A percentile compares a stretch with the other conserved stretches of the same genome.
phyloP scores from a whole-genome alignment of 352 stramenopile species.

The Globisporangium uncinulatum region DNA sequence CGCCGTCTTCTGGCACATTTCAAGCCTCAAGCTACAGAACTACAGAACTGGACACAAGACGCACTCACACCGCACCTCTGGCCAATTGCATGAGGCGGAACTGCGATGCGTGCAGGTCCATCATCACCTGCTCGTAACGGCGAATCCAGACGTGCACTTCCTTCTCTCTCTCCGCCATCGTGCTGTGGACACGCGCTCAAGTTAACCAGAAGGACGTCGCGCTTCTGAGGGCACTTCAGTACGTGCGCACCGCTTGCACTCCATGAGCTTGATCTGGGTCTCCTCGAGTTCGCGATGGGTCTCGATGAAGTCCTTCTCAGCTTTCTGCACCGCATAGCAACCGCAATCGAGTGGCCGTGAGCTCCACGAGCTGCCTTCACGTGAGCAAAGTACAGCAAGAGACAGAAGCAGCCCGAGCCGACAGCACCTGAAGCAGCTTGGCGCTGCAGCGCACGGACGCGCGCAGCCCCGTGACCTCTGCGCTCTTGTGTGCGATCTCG shows the following conservation, averaged over 20 bases:
- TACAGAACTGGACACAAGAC: background rate
- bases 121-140: slow-evolving; percentile 80
- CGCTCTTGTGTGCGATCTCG: slow-evolving; percentile 64
- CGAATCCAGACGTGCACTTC: slow-evolving; percentile 72
- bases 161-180: slow-evolving; percentile 36
- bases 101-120: slow-evolving; percentile 74
- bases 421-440: slow-evolving; percentile 58
- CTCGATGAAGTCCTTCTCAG: slow-evolving; percentile 63
- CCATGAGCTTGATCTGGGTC: slow-evolving; percentile 60
- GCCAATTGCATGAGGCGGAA: slow-evolving; percentile 60
- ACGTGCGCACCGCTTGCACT: slow-evolving; percentile 46
- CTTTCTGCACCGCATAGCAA: slow-evolving; percentile 26
- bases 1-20: background rate
- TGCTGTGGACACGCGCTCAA: slow-evolving; percentile 15
- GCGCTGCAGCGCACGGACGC: slow-evolving; percentile 58
- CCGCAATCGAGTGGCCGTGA: background rate
- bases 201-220: background rate
- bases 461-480: slow-evolving; percentile 55
- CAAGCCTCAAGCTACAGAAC: background rate
- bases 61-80: slow-evolving; percentile 28
- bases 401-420: no score
- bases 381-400: background rate
- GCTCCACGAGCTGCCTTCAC: background rate
- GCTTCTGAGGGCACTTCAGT: background rate
- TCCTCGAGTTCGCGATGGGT: slow-evolving; percentile 63